Evolutionary conservation across 768 basidiomycete genomes (phyloP).

Genomic region (Rhodotorula sphaerocarpa): DNA sequence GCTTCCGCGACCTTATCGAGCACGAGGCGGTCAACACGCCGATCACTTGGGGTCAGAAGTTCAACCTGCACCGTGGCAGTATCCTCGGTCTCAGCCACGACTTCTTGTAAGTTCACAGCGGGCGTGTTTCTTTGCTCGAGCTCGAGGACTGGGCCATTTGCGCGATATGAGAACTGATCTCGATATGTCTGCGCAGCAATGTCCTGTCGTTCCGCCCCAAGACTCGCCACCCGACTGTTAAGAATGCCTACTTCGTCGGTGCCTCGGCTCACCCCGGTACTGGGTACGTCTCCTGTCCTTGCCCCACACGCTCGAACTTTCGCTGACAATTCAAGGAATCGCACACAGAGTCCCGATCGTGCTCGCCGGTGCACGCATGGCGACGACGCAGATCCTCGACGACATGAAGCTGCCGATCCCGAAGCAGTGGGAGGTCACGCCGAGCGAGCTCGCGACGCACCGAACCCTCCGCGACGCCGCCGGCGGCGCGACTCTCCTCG

Average conservation of each 20-base stretch:
- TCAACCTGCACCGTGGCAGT: constrained; percentile 47
- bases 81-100: constrained; percentile 47
- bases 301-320: background rate
- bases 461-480: constrained; percentile 18
- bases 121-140: background rate
- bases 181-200: constrained; percentile 5
- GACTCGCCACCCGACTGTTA: constrained; percentile 43
- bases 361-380: constrained; percentile 45
- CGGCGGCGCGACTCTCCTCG: constrained; percentile 12
- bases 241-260: constrained; percentile 47
- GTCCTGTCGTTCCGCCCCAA: constrained; percentile 31
- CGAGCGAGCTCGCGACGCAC: constrained; percentile 24
- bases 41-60: constrained; percentile 46
- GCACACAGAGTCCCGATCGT: constrained; percentile 42
- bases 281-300: constrained; percentile 30
- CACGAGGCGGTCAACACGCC: constrained; percentile 47
- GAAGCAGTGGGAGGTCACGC: constrained; percentile 15
- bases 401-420: constrained; percentile 40
- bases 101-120: constrained; percentile 40
- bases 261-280: constrained; percentile 48
- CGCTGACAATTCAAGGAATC: background rate
- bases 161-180: no score
- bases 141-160: background rate
- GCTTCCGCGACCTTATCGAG: constrained; percentile 42
- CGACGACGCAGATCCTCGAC: constrained; percentile 42